Evolutionary conservation across 2,329 filamentous ascomycete genomes (phyloP).

Genomic region (Xylariaceae sp.): DNA sequence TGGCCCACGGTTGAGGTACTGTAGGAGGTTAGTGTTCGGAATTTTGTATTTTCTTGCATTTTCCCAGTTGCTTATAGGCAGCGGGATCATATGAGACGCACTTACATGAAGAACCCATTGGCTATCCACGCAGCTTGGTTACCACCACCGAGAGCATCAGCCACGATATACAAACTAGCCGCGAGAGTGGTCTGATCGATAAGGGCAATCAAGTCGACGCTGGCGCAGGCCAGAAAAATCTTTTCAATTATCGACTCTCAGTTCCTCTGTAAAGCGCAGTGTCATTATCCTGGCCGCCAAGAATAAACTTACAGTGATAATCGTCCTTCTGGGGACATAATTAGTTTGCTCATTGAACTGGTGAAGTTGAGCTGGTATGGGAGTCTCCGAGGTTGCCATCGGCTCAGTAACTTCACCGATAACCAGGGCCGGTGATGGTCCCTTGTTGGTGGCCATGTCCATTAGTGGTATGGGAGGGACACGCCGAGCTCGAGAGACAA

Average conservation of each 20-base stretch:
- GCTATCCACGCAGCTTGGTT: conserved; percentile 62
- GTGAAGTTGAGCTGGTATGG: conserved; percentile 25
- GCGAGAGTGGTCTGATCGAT: conserved; percentile 66
- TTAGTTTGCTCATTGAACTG: conserved; percentile 63
- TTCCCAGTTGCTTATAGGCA: no score
- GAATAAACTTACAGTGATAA: conserved; percentile 54
- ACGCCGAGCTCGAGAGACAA: not conserved
- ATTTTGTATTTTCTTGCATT: no score
- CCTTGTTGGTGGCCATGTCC: conserved; percentile 2
- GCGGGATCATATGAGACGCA: no score
- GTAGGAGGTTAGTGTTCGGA: not conserved
- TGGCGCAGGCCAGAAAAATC: conserved; percentile 65
- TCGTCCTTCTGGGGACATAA: conserved; percentile 57
- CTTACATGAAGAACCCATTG: conserved; percentile 62
- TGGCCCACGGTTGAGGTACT: conserved; percentile 56
- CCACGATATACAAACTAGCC: conserved; percentile 60
- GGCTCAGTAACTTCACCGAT: not conserved
- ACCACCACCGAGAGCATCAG: conserved; percentile 56
- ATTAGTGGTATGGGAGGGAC: not conserved
- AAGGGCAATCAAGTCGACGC: conserved; percentile 60
- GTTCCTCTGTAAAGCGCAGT: not conserved
- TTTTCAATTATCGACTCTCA: conserved; percentile 37
- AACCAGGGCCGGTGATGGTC: not conserved
- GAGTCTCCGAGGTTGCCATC: conserved; percentile 1
- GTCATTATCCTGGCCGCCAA: no score